Base-by-base conservation (phyloP, 2,329 filamentous ascomycete genomes). In the Chaetomium strumarium region DNA sequence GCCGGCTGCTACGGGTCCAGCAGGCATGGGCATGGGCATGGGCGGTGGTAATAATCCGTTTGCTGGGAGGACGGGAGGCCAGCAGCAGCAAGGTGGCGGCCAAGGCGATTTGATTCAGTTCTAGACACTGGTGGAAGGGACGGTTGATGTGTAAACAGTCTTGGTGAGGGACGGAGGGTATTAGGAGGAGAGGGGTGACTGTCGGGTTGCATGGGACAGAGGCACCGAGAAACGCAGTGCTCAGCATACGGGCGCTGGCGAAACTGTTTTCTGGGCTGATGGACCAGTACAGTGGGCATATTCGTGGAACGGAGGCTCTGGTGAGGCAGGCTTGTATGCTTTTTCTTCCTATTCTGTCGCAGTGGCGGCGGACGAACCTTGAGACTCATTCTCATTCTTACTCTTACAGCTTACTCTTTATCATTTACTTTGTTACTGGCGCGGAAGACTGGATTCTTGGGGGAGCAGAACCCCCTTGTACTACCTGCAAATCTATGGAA, bases 71-170 rank as follows among this genome's bases (percentile, higher is more conserved):
- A 50, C 46, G 12, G 68, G 72, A 56, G 75, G 76, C 56, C 78
- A 78, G 62, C 75, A 77, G 43, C 73, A 75, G 56, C 75, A 79
- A 44, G 52, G 52, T 11, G 48, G 54, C 12, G 55, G 50, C 42
- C 65, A 68, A 56, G 66, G 64, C 13, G 80, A 85, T 63, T 69
- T 85, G 59, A 85, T 85, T 60, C 80, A 84, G 64, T 83, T 85
- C 60, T 85, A 76, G 66, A 50, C 36, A 46, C 30, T 9, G 37
- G 16, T 36, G 38, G 43, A 33, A 16, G 24, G 33, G 24, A 17
- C 3, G 34, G 17, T 43, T 33, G 30, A 24, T 24, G 24, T 24
- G 24, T 24, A 24, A 24, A 7, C 24, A 24, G 24, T 24, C 7
- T 24, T 7, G 7, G 24, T 24, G 24, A 24, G n/a, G n/a, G 19